Conservation (phyloP, 192 early-diverging fungal species). For the Chytriomyces sp. region DNA sequence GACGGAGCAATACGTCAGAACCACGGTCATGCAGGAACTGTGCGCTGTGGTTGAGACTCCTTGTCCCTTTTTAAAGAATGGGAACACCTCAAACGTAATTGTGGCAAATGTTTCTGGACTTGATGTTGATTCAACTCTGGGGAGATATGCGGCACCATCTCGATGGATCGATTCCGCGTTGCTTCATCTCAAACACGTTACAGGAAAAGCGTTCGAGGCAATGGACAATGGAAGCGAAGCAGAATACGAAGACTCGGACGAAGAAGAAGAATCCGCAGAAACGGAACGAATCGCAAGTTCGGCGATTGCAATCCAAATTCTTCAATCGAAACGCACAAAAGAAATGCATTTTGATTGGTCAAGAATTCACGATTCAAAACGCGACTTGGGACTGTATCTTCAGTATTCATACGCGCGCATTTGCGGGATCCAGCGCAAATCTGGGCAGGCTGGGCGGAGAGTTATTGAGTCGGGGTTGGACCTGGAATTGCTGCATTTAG, state of each 20-base stretch:
- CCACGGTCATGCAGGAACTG: background rate
- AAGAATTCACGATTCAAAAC: constrained; percentile 13
- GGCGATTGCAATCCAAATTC: constrained; percentile 21
- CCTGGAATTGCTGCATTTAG: background rate
- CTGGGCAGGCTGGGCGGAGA: background rate
- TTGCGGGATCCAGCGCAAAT: constrained; percentile 25
- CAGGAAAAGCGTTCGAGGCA: background rate
- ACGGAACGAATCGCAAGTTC: background rate
- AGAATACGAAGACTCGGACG: constrained; percentile 11
- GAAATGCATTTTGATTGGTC: constrained; percentile 15
- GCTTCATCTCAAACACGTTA: background rate
- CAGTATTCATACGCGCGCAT: constrained; percentile 28
- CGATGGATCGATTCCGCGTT: background rate
- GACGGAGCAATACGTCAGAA: background rate
- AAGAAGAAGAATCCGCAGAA: constrained; percentile 4
- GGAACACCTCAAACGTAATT: background rate
- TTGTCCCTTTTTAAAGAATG: background rate
- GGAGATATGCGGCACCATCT: background rate
- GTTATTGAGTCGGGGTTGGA: background rate
- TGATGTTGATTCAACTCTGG: background rate
- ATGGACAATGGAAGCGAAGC: background rate
- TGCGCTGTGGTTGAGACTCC: background rate
- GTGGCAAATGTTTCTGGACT: background rate
- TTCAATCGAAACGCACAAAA: constrained; percentile 20
- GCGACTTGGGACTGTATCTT: constrained; percentile 23